Percentiles rank a stretch among this genome's conserved stretches.
Evolutionary conservation across 768 basidiomycete species (phyloP).

Genomic region (Clitopilus hobsonii): DNA sequence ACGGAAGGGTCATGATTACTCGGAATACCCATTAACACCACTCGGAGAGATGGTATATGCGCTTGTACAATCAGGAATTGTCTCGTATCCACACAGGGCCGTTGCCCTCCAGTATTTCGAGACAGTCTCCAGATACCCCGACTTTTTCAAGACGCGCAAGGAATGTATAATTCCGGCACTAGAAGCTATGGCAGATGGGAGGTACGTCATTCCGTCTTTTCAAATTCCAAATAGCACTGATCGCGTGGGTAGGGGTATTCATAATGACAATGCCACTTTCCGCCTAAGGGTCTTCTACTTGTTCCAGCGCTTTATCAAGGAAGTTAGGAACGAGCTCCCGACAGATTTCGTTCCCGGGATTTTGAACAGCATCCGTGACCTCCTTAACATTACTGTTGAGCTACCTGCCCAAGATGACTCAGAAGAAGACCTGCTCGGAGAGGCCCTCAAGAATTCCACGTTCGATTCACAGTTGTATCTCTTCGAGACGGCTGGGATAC

Average conservation of each 20-base stretch:
- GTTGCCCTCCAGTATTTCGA: constrained; percentile 93
- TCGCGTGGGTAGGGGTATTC: constrained; percentile 64
- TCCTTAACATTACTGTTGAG: constrained; percentile 70
- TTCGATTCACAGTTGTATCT: constrained; percentile 93
- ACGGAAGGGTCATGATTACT: constrained; percentile 64
- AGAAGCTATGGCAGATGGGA: constrained; percentile 79
- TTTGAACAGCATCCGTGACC: constrained; percentile 69
- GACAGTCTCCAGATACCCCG: constrained; percentile 84
- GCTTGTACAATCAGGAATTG: constrained; percentile 79
- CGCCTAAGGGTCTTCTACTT: constrained; percentile 86
- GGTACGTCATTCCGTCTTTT: constrained; percentile 43
- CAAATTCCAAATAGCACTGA: not conserved
- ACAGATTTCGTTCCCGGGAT: constrained; percentile 65
- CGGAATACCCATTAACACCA: constrained; percentile 77
- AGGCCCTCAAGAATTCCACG: constrained; percentile 70
- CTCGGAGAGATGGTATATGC: constrained; percentile 89
- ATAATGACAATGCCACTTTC: constrained; percentile 64
- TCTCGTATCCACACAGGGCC: constrained; percentile 75
- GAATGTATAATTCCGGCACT: constrained; percentile 84
- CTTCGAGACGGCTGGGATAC: constrained; percentile 85
- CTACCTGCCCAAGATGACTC: constrained; percentile 77
- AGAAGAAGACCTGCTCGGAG: constrained; percentile 66
- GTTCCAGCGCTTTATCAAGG: constrained; percentile 88
- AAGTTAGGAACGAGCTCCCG: constrained; percentile 73
- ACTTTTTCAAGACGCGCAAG: constrained; percentile 94